A percentile compares a stretch with the other conserved stretches of the same genome.
phyloP scores from a whole-genome alignment of 352 stramenopile species.

The Phytophthora pseudosyringae region DNA sequence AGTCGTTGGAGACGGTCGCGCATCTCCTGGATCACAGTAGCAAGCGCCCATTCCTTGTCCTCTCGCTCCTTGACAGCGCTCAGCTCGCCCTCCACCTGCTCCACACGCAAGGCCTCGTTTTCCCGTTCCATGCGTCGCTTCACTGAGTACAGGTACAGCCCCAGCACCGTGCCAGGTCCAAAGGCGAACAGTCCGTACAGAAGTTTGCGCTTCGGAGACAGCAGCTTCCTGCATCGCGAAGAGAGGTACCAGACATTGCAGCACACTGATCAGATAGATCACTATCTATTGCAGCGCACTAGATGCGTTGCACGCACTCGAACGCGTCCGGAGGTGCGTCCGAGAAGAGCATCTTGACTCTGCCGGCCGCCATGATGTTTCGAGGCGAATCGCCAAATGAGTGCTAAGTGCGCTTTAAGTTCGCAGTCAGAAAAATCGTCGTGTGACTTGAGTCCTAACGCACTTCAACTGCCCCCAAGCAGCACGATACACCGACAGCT shows the following conservation, averaged over 20 bases:
- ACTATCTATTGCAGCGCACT: not conserved
- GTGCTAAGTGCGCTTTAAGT: conserved; percentile 25
- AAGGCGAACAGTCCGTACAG: conserved; percentile 78
- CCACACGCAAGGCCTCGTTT: conserved; percentile 59
- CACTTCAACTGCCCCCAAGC: conserved; percentile 1
- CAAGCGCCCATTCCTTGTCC: conserved; percentile 61
- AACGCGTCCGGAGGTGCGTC: conserved; percentile 68
- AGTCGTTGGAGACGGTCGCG: conserved; percentile 59
- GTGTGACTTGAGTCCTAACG: not conserved
- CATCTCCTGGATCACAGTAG: conserved; percentile 64
- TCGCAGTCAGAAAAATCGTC: not conserved
- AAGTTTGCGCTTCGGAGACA: conserved; percentile 68
- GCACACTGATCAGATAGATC: not conserved
- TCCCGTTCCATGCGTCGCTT: conserved; percentile 74
- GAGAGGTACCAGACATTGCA: not conserved
- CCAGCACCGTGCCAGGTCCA: conserved; percentile 66
- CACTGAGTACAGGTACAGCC: conserved; percentile 74
- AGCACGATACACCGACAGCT: not conserved
- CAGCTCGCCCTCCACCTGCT: conserved; percentile 54
- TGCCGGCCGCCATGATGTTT: conserved; percentile 26
- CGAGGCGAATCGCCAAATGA: conserved; percentile 3
- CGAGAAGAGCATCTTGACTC: conserved; percentile 80
- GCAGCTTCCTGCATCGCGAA: conserved; percentile 48
- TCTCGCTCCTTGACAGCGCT: conserved; percentile 43
- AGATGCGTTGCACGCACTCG: conserved; percentile 50